Conservation (phyloP, 371 early-diverging fungal species). For the Globomyces sp. region DNA sequence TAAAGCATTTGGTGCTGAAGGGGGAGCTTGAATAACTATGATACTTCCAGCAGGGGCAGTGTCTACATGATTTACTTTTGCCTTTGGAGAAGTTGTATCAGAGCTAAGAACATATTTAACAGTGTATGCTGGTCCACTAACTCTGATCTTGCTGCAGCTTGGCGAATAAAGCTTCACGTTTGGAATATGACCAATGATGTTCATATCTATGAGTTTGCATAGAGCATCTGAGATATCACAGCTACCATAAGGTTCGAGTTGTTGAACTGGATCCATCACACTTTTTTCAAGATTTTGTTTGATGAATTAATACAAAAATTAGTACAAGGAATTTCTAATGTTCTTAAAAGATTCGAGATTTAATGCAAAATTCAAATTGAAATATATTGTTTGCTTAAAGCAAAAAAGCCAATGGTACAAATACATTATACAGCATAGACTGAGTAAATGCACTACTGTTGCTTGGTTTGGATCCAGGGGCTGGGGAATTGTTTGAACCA, state of each 20-base stretch:
- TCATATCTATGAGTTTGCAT: conserved; percentile 57
- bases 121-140: conserved; percentile 76
- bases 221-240: conserved; percentile 74
- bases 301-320: too few relatives aligned
- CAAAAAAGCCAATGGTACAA: too few relatives aligned
- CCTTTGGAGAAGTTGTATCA: conserved; percentile 30
- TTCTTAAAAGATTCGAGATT: too few relatives aligned
- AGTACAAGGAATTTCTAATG: too few relatives aligned
- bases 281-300: too few relatives aligned
- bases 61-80: conserved; percentile 58
- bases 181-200: conserved; percentile 59
- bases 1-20: conserved; percentile 64
- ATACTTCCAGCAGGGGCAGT: conserved; percentile 34
- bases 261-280: not conserved
- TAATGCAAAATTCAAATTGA: too few relatives aligned
- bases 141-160: conserved; percentile 46
- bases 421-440: too few relatives aligned
- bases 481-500: too few relatives aligned
- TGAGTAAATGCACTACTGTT: too few relatives aligned
- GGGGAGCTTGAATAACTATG: conserved; percentile 69
- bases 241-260: conserved; percentile 23
- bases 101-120: conserved; percentile 61
- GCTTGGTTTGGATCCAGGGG: too few relatives aligned
- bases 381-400: too few relatives aligned
- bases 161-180: conserved; percentile 46